Percentiles rank a stretch among this genome's conserved stretches.
Conservation (phyloP, 441 rosid species). For the Erodium trifolium region DNA sequence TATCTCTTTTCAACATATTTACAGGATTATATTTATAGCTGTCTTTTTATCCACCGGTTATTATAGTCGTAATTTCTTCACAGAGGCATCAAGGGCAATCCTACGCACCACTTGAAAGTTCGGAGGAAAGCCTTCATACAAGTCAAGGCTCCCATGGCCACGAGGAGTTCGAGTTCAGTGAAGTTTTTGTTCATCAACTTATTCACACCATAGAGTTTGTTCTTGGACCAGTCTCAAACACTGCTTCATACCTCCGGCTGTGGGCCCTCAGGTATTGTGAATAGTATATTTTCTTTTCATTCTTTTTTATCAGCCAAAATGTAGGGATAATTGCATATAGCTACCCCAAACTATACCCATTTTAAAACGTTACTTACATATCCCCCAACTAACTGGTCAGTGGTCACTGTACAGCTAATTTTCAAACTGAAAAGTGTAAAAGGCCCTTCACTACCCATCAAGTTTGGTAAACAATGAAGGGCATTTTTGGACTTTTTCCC, state of each 20-base stretch:
- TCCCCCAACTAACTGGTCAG: too few species aligned
- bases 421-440: too few species aligned
- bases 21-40: not conserved
- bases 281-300: not conserved
- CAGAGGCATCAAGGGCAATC: constrained; percentile 82
- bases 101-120: constrained; percentile 39
- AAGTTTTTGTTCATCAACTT: constrained; percentile 84
- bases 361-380: too few species aligned
- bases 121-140: constrained; percentile 58
- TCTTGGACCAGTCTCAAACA: constrained; percentile 95
- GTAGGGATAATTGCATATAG: too few species aligned
- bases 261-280: constrained; percentile 85
- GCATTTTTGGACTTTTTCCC: too few species aligned
- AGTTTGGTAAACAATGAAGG: too few species aligned
- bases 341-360: too few species aligned
- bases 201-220: constrained; percentile 95
- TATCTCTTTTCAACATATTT: not conserved
- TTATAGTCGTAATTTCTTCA: constrained; percentile 21
- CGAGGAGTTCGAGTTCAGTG: constrained; percentile 89
- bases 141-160: constrained; percentile 51
- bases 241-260: constrained; percentile 90
- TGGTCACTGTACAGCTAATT: too few species aligned
- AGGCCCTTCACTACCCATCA: too few species aligned
- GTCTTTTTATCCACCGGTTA: not conserved
- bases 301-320: not conserved